Evolutionary conservation across 2,329 filamentous ascomycete genomes (phyloP), one percentile per base, ranked within the genome.

Genomic region (Aspergillus candidus): DNA sequence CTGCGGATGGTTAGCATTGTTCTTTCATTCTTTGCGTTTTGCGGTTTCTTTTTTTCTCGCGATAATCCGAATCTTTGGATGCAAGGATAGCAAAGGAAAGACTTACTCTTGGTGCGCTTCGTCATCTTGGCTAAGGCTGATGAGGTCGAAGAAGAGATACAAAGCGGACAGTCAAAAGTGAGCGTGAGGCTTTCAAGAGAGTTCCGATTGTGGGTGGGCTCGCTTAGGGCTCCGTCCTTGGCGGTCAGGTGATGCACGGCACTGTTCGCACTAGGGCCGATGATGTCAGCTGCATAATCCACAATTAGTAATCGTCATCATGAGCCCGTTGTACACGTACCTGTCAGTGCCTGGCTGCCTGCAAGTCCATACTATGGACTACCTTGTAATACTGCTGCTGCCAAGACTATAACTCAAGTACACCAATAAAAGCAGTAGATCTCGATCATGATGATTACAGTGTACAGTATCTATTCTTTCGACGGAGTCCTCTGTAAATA

Each of bases 41-140:
- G 31, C 30, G n/a, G 22, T n/a, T 32, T 32, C 18, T 12, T 31
- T n/a, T 4, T 31, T 35, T 27, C 22, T 7, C 8, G 22, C 22
- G 6, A 10, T 8, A 10, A 2, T 3, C 22, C 22, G 7, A 10
- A 10, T 10, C 1, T 2, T 1, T 8, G 22, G 22, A 10, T 27
- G 8, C 22, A 10, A 27, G 8, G 1, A 27, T 27, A 2, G 7
- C 22, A 27, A 6, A 7, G 8, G 22, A 10, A 10, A 36, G 45
- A 66, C 68, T 53, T 64, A 73, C 75, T 94, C 86, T 88, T 94
- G 61, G 88, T 94, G 79, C 88, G 84, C 83, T 93, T 91, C 73
- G 87, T 88, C 86, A 93, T 93, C 76, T 83, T 88, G 79, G 72
- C 74, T 65, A 54, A 53, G 58, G 55, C 56, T 62, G 60, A 59